Evolutionary conservation across 1,139 yeast species (phyloP), one percentile per base, ranked within the genome.

Genomic region (Suhomyces kunorum): DNA sequence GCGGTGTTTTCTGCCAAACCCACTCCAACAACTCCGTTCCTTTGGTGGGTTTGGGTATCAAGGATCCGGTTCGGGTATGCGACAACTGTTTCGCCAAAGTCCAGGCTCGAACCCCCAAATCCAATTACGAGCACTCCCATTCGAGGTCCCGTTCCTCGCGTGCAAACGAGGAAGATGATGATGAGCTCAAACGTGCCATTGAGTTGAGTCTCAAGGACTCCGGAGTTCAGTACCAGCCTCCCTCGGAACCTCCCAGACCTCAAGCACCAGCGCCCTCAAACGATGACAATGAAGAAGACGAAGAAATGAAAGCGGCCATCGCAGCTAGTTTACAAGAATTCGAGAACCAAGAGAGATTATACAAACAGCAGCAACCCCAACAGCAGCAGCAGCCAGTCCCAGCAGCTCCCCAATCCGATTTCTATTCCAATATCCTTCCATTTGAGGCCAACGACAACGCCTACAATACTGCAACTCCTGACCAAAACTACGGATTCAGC

Each of bases 291-390:
- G 87, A 86, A 22, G 87, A 86, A 23, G 98, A 92, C 50, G 94
- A 84, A 25, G 96, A 88, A 31, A 76, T 92, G 81, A 86, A 82
- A 58, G 95, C 94, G 1, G 98, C 98, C 0, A 89, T 92, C 45
- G 96, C 87, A n/a, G 97, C 96, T 1, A 87, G 96, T 62, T 71
- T 92, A 48, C 73, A 76, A 43, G 96, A 88, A 45, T 75, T 84
- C 59, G 78, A 83, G 50, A 64, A 58, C n/a, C 63, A 64, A 57
- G 55, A 73, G 57, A 53, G 50, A 25, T 29, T 48, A 5, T 45
- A 38, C 28, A 34, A 51, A 30, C 52, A 40, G 36, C 52, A 28
- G 24, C 46, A 31, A 19, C 24, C 31, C 18, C 46, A 42, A 20
- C 49, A 34, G 40, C 51, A 43, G 44, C 56, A 42, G 27, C 48